Conservation (phyloP, 73 alveolate species). For the Paramecium biaurelia region DNA sequence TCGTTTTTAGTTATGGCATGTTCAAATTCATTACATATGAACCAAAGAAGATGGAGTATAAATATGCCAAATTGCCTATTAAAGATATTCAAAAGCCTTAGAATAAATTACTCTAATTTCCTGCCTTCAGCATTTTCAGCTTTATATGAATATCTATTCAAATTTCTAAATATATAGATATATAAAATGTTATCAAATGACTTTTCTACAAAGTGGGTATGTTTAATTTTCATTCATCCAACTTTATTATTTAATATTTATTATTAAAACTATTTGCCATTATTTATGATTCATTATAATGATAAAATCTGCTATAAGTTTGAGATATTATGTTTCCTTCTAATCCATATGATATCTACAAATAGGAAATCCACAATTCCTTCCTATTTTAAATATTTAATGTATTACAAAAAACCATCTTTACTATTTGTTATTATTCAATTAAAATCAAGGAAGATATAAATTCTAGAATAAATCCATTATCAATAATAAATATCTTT, state of each 20-base stretch:
- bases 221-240: background rate
- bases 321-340: background rate
- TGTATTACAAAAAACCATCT: too few species aligned
- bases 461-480: too few species aligned
- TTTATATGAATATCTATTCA: background rate
- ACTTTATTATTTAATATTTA: background rate
- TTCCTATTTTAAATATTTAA: too few species aligned
- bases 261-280: background rate
- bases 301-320: background rate
- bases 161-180: background rate
- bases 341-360: background rate
- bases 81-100: background rate
- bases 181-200: background rate
- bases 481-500: too few species aligned
- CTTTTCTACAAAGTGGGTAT: background rate
- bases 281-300: background rate
- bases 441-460: too few species aligned
- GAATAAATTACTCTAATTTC: background rate
- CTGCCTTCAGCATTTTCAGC: background rate
- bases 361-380: too few species aligned
- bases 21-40: background rate
- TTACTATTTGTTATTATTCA: too few species aligned
- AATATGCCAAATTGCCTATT: background rate
- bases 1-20: conserved; percentile 17
- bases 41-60: background rate